Evolutionary conservation across 805 yeast species (phyloP), one percentile per base, ranked within the genome.

Genomic region (Alloascoidea hylecoeti): DNA sequence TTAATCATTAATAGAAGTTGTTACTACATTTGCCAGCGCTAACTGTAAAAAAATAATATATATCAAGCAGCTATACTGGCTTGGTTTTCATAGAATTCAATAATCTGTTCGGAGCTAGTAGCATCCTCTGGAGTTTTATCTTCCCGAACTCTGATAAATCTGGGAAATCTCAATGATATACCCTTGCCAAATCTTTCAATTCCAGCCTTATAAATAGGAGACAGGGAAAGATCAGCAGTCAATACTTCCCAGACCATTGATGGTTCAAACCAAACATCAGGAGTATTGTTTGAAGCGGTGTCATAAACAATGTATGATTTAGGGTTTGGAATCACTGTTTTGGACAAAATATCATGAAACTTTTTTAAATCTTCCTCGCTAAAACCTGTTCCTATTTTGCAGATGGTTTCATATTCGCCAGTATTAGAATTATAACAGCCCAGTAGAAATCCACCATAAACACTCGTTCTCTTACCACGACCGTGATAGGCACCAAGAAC

Each of bases 381-480:
- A 52, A 92, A 92, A 0, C 98, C 98, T 0, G 98, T 92, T 36
- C 98, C 98, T 39, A 94, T 88, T 55, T 92, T 92, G 61, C 98
- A 92, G 33, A 94, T 79, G 0, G 96, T 82, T 56, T 92, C 97
- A 53, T 72, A 85, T 50, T 88, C 96, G 16, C 94, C 97, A 0
- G 85, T 72, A 41, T 89, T 96, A 40, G 75, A 76, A 50, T 92
- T 92, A 52, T 85, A 89, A 18, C 94, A 79, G 0, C 95, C 97
- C 37, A 92, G 63, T 32, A 92, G 57, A 51, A 88, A 92, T 2
- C 97, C 98, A 38, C 98, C 98, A 55, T 89, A 92, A 43, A 80
- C 70, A 6, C 95, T 95, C 0, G 97, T 88, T 52, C 98, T 72
- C 57, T 89, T 92, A 34, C 98, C 98, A 41, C 76, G 75, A 15